Evolutionary conservation across 2,329 filamentous ascomycete genomes (phyloP).

Genomic region (Neopestalotiopsis sp.): DNA sequence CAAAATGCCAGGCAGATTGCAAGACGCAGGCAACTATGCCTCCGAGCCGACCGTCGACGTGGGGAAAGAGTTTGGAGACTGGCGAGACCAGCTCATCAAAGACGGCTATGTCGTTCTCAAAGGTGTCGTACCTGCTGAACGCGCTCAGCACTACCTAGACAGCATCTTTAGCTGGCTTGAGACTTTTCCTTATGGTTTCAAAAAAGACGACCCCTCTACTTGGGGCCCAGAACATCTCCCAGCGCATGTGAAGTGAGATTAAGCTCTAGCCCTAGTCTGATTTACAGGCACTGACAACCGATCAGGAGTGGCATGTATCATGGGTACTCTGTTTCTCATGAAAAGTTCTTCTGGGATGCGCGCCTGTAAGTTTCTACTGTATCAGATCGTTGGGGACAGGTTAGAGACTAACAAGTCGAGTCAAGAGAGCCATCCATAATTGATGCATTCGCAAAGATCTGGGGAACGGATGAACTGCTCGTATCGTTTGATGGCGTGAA

Average conservation of each 20-base stretch:
- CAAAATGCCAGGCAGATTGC: not conserved
- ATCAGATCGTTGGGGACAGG: not conserved
- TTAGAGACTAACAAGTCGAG: not conserved
- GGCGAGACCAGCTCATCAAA: not conserved
- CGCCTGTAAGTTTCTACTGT: not conserved
- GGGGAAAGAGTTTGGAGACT: not conserved
- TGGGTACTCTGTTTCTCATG: not conserved
- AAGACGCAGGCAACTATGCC: not conserved
- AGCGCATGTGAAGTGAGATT: not conserved
- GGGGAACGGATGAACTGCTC: not conserved
- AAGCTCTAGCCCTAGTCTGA: not conserved
- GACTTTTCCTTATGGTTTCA: not conserved
- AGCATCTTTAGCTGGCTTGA: not conserved
- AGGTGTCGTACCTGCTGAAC: not conserved
- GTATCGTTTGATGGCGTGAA: not conserved
- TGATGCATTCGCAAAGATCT: not conserved
- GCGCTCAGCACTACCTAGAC: not conserved
- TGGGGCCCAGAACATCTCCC: not conserved
- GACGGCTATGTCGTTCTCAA: not conserved
- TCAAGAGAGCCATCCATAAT: not conserved
- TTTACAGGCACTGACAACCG: not conserved
- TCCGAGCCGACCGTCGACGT: not conserved
- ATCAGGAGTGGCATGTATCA: not conserved
- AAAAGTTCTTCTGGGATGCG: not conserved
- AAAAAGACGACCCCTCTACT: not conserved